phyloP scores from a whole-genome alignment of 139 green algal genomes.

The Coelastrella sp. region DNA sequence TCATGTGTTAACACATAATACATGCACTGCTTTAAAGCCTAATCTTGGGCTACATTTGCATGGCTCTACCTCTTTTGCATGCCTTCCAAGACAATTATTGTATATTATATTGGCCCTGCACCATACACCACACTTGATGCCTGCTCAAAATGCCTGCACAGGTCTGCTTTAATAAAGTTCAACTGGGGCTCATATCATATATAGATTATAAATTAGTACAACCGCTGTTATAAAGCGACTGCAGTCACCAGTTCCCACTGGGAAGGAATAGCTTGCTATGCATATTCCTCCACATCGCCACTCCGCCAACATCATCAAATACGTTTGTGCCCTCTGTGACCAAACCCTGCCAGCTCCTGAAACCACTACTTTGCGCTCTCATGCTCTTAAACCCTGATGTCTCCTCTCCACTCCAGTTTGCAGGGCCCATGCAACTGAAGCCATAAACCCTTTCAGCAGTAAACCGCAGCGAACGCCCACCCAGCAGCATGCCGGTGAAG shows the following conservation, averaged over 20 bases:
- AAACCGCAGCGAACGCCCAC: conserved; percentile 51
- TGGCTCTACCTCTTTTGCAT: too few relatives aligned
- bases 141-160: too few relatives aligned
- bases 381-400: neutral
- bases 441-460: conserved; percentile 51
- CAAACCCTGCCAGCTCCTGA: neutral
- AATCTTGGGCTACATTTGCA: too few relatives aligned
- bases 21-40: too few relatives aligned
- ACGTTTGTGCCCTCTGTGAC: neutral
- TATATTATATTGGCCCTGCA: too few relatives aligned
- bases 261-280: neutral
- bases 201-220: too few relatives aligned
- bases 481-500: conserved; percentile 26
- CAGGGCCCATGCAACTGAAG: conserved; percentile 29
- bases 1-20: too few relatives aligned
- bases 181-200: too few relatives aligned
- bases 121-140: too few relatives aligned
- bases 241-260: neutral
- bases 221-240: too few relatives aligned
- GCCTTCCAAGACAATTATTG: too few relatives aligned
- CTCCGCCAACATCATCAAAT: conserved; percentile 45
- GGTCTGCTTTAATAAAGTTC: too few relatives aligned
- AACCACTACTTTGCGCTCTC: neutral
- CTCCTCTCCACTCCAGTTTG: neutral
- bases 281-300: conserved; percentile 36